Base-by-base conservation (phyloP, 352 stramenopile species). In the Phytophthora sojae region DNA sequence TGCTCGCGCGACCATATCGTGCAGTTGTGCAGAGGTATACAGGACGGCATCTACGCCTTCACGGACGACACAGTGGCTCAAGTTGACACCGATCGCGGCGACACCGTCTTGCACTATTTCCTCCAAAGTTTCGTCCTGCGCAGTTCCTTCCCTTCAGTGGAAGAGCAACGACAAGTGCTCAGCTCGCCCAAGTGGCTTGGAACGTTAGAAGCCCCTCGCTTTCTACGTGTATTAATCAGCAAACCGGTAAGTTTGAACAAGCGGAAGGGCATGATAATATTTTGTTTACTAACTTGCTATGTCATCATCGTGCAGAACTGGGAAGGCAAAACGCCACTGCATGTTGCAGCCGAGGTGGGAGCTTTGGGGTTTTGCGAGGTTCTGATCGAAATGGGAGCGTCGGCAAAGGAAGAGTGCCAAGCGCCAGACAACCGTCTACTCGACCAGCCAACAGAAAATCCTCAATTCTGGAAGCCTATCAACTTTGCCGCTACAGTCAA, bases 101-200 rank as follows among this genome's bases (percentile, higher is more conserved):
- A 89, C 26, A 83, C 81, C 4, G 71, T 89, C 19, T 69, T 89
- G 19, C 81, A 89, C 53, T 85, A 76, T 23, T 76, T 86, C 51
- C 57, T 89, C 5, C 71, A 85, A 15, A 79, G 79, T 32, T 85
- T 73, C 21, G 61, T 77, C 11, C 74, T 77, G 37, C 68, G 66
- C 14, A 57, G 57, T 1, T 49, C 61, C 8, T 83, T 85, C 42
- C 80, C 80, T 6, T 75, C 71, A 9, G 73, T 82, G 6, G 63
- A 72, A 51, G 61, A 77, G 12, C 80, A 88, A 62, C 63, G 69
- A 1, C 37, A 64, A 6, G 29, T 56, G 15, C 69, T 88, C n/a
- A 61, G 55, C 15, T 78, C 75, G 4, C 39, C 54, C 14, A 54
- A 64, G 17, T 88, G 80, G 80, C 69, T 88, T n/a, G 80, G 77